These are phyloP conservation scores for Vaccinium vitisidaea DNA, from an alignment of 148 eudicot species.

Conservation along the genomic window DNA sequence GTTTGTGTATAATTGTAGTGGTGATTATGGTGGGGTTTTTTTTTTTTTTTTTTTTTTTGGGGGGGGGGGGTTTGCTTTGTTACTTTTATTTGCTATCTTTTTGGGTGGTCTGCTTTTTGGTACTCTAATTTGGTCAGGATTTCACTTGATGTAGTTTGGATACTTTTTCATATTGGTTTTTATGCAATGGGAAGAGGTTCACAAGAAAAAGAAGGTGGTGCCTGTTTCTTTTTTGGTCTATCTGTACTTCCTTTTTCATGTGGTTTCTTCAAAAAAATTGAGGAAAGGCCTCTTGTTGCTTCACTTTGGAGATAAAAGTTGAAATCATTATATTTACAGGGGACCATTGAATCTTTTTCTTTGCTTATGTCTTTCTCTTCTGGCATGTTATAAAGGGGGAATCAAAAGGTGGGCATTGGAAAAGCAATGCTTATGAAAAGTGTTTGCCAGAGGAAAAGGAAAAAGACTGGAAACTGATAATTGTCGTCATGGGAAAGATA, in stretches of 20 bases:
- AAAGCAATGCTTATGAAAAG: background rate
- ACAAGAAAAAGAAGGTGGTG: background rate
- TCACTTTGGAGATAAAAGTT: background rate
- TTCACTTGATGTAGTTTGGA: constrained; percentile 16
- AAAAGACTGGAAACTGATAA: background rate
- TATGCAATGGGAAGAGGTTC: constrained; percentile 7
- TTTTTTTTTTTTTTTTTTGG: background rate
- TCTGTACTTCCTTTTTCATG: background rate
- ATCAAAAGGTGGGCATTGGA: background rate
- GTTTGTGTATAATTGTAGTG: background rate
- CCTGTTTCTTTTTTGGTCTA: background rate
- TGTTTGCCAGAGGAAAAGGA: background rate
- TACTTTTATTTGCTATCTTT: constrained; percentile 15
- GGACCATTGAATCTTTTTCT: background rate
- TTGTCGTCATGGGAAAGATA: background rate
- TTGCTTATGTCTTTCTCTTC: background rate
- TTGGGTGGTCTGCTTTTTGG: background rate
- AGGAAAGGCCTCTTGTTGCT: background rate
- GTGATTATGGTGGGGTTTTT: constrained; percentile 7
- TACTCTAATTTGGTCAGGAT: constrained; percentile 7
- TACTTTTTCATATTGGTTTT: background rate
- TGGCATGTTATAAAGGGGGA: background rate
- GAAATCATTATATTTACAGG: background rate
- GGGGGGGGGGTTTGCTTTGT: constrained; percentile 8
- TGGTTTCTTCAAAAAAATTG: background rate